These are phyloP conservation scores for Lepidium campestre DNA, from an alignment of 441 rosid species.

Conservation along the genomic window DNA sequence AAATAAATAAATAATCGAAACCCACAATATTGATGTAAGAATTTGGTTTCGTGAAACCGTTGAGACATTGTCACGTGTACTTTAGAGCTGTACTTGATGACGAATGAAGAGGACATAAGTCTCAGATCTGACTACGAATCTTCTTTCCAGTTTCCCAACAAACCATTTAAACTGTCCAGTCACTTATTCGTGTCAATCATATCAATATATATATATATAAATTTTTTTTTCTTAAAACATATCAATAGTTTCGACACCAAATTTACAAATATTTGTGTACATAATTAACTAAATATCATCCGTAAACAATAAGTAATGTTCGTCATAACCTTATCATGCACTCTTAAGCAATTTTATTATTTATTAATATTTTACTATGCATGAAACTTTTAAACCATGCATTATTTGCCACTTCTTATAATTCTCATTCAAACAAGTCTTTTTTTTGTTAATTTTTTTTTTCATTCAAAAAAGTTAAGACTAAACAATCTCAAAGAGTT, in stretches of 20 bases:
- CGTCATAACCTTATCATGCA: not conserved
- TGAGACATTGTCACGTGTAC: not conserved
- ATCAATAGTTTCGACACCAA: too few species aligned
- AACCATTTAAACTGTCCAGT: not conserved
- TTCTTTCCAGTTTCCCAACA: not conserved
- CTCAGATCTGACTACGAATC: constrained; percentile 6
- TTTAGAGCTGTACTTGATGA: not conserved
- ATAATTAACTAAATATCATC: not conserved
- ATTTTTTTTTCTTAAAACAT: not conserved
- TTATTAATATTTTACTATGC: not conserved
- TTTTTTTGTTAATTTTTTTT: too few species aligned
- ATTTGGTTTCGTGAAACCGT: not conserved
- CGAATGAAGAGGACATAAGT: constrained; percentile 4
- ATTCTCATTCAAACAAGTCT: not conserved
- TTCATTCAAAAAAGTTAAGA: not conserved
- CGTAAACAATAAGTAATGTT: not conserved
- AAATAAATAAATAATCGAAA: not conserved
- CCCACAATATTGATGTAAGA: not conserved
- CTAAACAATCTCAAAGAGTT: not conserved
- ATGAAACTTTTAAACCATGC: not conserved
- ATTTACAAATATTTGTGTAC: not conserved
- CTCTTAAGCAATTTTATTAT: not conserved
- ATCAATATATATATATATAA: too few species aligned
- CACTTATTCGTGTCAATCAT: not conserved
- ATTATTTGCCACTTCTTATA: not conserved